Percentiles rank a stretch among this genome's conserved stretches.
These are phyloP conservation scores for Fusarium scirpi DNA, from an alignment of 2,329 filamentous ascomycete species.

Conservation along the genomic window DNA sequence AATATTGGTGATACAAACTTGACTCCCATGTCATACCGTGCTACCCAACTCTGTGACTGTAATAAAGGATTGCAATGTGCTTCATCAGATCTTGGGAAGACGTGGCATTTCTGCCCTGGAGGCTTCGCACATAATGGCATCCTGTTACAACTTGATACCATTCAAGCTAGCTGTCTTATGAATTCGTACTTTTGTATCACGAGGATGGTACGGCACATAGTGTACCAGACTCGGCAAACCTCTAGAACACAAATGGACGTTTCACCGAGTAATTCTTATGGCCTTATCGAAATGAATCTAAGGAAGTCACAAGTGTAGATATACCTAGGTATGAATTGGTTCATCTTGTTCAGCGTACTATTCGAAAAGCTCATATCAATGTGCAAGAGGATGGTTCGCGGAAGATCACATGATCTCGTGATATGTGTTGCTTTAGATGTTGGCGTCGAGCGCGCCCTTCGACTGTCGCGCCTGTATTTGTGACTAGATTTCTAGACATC, in stretches of 20 bases:
- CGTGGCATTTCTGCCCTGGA: background rate
- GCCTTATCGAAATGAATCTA: background rate
- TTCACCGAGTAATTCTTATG: background rate
- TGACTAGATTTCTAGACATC: conserved; percentile 10
- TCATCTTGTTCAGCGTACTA: background rate
- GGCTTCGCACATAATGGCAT: background rate
- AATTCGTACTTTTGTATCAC: background rate
- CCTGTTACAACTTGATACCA: background rate
- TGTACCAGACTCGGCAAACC: background rate
- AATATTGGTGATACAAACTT: background rate
- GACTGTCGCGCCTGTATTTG: conserved; percentile 19
- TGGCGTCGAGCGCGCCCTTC: conserved; percentile 40
- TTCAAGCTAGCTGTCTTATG: background rate
- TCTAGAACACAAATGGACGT: background rate
- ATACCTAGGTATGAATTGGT: background rate
- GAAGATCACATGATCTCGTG: conserved; percentile 47
- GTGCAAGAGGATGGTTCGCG: too few relatives aligned
- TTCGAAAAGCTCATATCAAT: background rate
- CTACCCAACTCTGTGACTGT: background rate
- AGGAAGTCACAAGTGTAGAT: background rate
- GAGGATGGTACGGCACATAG: background rate
- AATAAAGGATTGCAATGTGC: background rate
- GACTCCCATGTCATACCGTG: background rate
- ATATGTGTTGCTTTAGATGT: conserved; percentile 49
- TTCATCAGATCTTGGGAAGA: background rate